A percentile compares a stretch with the other conserved stretches of the same genome.
phyloP scores from a whole-genome alignment of 164 flowering plant species.

The Piper longum region DNA sequence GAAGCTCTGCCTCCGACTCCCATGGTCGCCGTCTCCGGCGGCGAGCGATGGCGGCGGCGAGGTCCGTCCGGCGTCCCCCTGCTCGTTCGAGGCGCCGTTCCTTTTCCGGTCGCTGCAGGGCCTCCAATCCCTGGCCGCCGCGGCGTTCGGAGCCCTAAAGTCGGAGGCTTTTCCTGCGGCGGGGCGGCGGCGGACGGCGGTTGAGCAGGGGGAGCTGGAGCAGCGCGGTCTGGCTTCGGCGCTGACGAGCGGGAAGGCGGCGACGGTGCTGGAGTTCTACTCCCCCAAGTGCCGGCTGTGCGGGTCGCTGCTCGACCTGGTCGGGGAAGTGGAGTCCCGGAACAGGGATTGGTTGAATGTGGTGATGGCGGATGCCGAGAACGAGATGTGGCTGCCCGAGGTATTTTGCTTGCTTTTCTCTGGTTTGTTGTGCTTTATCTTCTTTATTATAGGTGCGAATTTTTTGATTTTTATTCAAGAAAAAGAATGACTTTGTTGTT shows the following conservation, averaged over 20 bases:
- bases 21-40: conserved; percentile 7
- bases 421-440: neutral
- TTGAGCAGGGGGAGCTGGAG: conserved; percentile 84
- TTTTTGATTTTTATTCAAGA: no score
- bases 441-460: no score
- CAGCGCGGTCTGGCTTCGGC: conserved; percentile 79
- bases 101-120: conserved; percentile 58
- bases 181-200: conserved; percentile 23
- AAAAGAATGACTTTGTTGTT: no score
- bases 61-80: conserved; percentile 10
- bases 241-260: conserved; percentile 63
- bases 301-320: conserved; percentile 56
- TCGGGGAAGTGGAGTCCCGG: conserved; percentile 50
- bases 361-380: conserved; percentile 96
- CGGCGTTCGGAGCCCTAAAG: conserved; percentile 6
- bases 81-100: conserved; percentile 60
- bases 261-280: conserved; percentile 82
- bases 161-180: conserved; percentile 7
- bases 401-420: conserved; percentile 17
- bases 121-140: conserved; percentile 27
- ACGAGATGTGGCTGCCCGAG: conserved; percentile 93
- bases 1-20: conserved; percentile 1
- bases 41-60: no score
- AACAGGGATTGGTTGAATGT: conserved; percentile 73
- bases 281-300: conserved; percentile 89